These are phyloP conservation scores for Vaccinium corymbosum DNA, from an alignment of 148 eudicot genomes.

Conservation along the genomic window DNA sequence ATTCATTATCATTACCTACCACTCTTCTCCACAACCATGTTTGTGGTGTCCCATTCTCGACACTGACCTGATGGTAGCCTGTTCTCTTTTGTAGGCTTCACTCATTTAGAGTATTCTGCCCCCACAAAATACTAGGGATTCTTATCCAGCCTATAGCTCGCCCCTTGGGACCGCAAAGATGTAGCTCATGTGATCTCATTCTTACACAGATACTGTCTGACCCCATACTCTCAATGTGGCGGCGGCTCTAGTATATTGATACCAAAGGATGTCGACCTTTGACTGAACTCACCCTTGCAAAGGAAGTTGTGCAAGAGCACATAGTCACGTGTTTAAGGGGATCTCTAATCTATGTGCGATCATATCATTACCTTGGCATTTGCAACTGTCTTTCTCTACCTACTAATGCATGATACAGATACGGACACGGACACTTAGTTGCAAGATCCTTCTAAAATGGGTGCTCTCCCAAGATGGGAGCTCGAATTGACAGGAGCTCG, in stretches of 20 bases:
- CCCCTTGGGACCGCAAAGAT: not conserved
- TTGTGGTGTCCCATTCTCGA: not conserved
- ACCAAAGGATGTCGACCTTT: not conserved
- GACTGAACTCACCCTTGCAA: not conserved
- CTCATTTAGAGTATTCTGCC: not conserved
- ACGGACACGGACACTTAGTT: too few species aligned
- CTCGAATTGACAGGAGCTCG: too few species aligned
- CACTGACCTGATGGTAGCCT: not conserved
- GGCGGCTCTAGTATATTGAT: not conserved
- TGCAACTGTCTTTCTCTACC: not conserved
- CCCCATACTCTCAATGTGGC: not conserved
- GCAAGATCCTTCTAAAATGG: too few species aligned
- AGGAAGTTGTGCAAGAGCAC: not conserved
- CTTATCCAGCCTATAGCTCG: not conserved
- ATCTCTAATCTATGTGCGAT: not conserved
- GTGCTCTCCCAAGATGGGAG: too few species aligned
- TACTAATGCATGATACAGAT: not conserved
- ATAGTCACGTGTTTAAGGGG: not conserved
- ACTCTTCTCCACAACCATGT: not conserved
- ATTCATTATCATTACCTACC: not conserved
- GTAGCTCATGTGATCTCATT: not conserved
- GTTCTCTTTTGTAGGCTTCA: not conserved
- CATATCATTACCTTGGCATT: not conserved
- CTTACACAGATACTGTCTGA: not conserved
- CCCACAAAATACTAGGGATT: not conserved